phyloP scores from a whole-genome alignment of 441 rosid genomes.

The Corymbia calophylla region DNA sequence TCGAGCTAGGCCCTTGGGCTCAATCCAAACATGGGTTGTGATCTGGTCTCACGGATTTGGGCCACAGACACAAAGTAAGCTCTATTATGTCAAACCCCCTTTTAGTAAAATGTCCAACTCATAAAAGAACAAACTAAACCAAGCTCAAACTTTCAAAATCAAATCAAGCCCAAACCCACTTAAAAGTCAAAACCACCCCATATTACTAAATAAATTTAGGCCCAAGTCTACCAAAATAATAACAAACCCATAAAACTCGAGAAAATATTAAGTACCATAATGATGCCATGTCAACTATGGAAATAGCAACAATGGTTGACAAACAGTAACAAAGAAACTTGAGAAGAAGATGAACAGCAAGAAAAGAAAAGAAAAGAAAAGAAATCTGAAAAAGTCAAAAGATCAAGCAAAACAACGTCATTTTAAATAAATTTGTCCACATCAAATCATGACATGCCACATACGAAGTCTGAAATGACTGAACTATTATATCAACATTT shows the following conservation, averaged over 20 bases:
- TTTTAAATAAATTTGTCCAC: too few relatives aligned
- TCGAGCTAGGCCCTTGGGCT: neutral
- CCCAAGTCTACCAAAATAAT: neutral
- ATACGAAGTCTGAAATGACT: too few relatives aligned
- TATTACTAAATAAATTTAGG: neutral
- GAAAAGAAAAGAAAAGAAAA: too few relatives aligned
- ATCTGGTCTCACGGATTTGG: neutral
- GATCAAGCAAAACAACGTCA: too few relatives aligned
- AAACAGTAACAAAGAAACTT: too few relatives aligned
- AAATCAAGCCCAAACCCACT: neutral
- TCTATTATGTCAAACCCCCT: neutral
- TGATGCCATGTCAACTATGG: neutral
- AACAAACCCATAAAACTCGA: neutral
- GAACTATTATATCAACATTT: too few relatives aligned
- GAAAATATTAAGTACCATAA: neutral
- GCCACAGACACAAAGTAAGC: neutral
- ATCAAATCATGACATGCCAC: too few relatives aligned
- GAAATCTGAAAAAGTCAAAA: too few relatives aligned
- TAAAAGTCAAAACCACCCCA: neutral
- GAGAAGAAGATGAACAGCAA: too few relatives aligned
- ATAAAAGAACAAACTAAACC: neutral
- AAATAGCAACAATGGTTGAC: too few relatives aligned
- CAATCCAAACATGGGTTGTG: neutral
- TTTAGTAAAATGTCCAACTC: neutral
- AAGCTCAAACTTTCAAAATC: neutral